Conservation (phyloP, 305 asterid species). For the Fraxinus paxiana region DNA sequence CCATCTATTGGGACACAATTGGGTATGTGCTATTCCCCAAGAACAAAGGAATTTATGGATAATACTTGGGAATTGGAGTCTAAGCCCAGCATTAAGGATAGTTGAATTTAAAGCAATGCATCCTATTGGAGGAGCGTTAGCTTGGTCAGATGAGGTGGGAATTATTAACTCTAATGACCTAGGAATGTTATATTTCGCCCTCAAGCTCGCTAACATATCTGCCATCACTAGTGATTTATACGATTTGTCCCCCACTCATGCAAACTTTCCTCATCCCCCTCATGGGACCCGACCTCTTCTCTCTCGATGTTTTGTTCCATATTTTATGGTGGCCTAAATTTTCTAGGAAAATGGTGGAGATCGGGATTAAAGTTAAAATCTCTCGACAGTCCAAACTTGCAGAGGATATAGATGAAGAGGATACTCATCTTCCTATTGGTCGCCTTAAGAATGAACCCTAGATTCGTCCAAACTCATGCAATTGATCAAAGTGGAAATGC, state of each 20-base stretch:
- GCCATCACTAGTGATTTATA: background rate
- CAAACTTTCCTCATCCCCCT: background rate
- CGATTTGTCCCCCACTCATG: background rate
- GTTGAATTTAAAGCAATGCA: background rate
- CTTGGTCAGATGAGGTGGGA: background rate
- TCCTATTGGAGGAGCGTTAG: background rate
- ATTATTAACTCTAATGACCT: background rate
- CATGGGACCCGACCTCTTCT: background rate
- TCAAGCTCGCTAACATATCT: background rate
- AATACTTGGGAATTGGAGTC: background rate
- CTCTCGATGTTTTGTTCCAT: background rate
- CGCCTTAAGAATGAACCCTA: background rate
- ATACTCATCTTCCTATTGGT: background rate
- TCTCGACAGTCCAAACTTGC: background rate
- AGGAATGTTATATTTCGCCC: background rate
- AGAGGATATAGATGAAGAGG: background rate
- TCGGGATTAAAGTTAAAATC: background rate
- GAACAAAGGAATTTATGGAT: background rate
- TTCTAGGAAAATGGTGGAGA: background rate
- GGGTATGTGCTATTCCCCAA: background rate
- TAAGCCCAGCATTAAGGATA: background rate
- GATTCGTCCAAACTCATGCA: background rate
- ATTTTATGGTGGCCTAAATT: no score
- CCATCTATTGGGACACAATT: background rate
- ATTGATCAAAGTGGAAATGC: background rate